Percentiles rank a stretch among this genome's conserved stretches.
These are phyloP conservation scores for Candida lessepsii DNA, from an alignment of 805 yeast genomes.

Conservation along the genomic window DNA sequence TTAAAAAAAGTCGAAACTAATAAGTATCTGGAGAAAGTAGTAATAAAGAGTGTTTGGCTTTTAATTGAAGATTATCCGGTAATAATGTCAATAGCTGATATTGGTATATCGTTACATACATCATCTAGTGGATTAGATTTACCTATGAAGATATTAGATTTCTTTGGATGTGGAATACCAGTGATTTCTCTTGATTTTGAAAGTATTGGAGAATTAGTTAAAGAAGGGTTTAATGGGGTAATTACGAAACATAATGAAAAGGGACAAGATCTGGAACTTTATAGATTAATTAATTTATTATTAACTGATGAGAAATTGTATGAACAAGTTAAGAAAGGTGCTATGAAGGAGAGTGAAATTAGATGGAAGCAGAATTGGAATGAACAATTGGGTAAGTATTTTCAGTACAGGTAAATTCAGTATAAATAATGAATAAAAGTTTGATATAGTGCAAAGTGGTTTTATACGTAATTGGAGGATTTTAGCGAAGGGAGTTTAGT, in stretches of 20 bases:
- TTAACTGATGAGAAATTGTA: slow-evolving; percentile 32
- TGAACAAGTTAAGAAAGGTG: slow-evolving; percentile 58
- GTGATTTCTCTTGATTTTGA: slow-evolving; percentile 76
- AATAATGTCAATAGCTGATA: slow-evolving; percentile 71
- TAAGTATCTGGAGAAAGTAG: slow-evolving; percentile 47
- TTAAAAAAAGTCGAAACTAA: slow-evolving; percentile 44
- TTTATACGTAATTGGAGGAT: too few species aligned
- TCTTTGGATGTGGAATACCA: slow-evolving; percentile 95
- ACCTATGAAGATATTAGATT: slow-evolving; percentile 96
- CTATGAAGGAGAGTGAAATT: slow-evolving; percentile 60
- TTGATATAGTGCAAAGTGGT: too few species aligned
- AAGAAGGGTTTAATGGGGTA: slow-evolving; percentile 65
- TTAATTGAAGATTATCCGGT: slow-evolving; percentile 74
- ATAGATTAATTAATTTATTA: slow-evolving; percentile 24
- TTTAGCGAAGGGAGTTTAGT: too few species aligned
- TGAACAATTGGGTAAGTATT: slow-evolving; percentile 36
- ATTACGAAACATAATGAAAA: slow-evolving; percentile 11
- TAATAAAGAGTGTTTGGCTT: slow-evolving; percentile 73
- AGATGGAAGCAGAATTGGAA: slow-evolving; percentile 83
- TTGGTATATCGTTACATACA: slow-evolving; percentile 86
- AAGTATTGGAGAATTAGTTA: slow-evolving; percentile 76
- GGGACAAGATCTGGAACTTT: slow-evolving; percentile 20
- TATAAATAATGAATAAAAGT: too few species aligned
- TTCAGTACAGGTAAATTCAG: slow-evolving; percentile 20
- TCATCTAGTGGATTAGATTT: slow-evolving; percentile 92